Evolutionary conservation across 2,329 filamentous ascomycete genomes (phyloP), one percentile per base, ranked within the genome.

Genomic region (Capronia coronata): DNA sequence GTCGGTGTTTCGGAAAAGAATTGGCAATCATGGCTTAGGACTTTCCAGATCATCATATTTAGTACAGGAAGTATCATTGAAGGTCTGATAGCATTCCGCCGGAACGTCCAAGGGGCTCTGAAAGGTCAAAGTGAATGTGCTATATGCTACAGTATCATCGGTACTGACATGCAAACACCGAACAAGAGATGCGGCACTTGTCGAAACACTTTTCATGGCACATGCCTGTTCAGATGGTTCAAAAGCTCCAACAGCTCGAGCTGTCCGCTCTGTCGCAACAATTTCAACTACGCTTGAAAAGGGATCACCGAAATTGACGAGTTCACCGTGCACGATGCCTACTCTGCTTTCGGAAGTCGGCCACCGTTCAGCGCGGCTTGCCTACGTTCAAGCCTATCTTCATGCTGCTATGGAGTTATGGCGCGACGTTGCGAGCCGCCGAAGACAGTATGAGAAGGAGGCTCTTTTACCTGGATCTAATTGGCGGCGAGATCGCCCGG

Each of bases 151-250:
- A 89, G 84, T 52, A 89, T 98, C 63, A 87, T 98, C 56, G 87
- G 87, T 14, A 81, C 80, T 6, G 90, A 96, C 66, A 87, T 87
- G 73, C 85, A 86, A 67, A 80, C 94, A 66, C 93, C 93, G 0
- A 91, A 93, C 66, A 97, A 97, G 75, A 77, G 80, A 47, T 98
- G 93, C 67, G 75, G 78, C 40, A 97, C 91, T 1, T 98, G 93
- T 76, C 91, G 89, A 74, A 91, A 98, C 68, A 73, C 86, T 46
- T 98, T 97, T 74, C 93, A 98, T 68, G 79, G 84, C 1, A 79
- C 80, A 2, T 98, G 93, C 70, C 69, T 98, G 69, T 95, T 88
- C 73, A 90, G 91, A 70, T 98, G 93, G 93, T 97, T 98, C 74
- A 86, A 87, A 75, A 91, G 78, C 61, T 95, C 89, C 65, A 94